Percentiles rank a stretch among this genome's conserved stretches.
Evolutionary conservation across 1,284 basidiomycete species (phyloP).

Genomic region (Retiboletus fuscus): DNA sequence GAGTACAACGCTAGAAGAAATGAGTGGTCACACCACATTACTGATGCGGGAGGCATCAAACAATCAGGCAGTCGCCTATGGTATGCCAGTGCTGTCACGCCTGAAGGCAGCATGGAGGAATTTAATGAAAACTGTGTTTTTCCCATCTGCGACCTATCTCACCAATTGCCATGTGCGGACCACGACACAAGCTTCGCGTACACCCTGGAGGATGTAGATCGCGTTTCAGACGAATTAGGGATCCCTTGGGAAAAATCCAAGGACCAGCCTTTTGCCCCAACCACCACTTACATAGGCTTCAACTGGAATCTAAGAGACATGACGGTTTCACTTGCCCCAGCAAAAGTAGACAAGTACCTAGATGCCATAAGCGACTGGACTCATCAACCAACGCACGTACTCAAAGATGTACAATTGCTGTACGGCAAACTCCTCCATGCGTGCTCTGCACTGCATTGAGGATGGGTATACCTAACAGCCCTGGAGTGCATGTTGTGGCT

Average conservation of each 20-base stretch:
- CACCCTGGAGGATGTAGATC: conserved; percentile 8
- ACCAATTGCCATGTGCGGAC: accelerated
- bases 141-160: not conserved
- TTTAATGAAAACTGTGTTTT: conserved; percentile 1
- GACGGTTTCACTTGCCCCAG: accelerated
- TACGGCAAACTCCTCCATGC: conserved; percentile 28
- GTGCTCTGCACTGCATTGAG: accelerated
- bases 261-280: too few relatives aligned
- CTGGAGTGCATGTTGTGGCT: conserved; percentile 12
- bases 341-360: not conserved
- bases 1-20: not conserved
- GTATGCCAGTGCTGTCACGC: not conserved
- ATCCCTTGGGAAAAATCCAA: not conserved
- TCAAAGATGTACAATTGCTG: conserved; percentile 11
- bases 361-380: not conserved
- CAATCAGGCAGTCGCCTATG: not conserved
- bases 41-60: too few relatives aligned
- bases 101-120: not conserved
- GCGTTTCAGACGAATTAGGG: not conserved
- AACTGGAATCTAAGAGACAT: conserved; percentile 7
- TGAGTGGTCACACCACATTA: not conserved
- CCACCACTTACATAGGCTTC: conserved; percentile 23
- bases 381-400: not conserved
- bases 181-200: conserved; percentile 15
- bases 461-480: not conserved